These are phyloP conservation scores for Clathrus columnatus DNA, from an alignment of 768 basidiomycete genomes.

Conservation along the genomic window DNA sequence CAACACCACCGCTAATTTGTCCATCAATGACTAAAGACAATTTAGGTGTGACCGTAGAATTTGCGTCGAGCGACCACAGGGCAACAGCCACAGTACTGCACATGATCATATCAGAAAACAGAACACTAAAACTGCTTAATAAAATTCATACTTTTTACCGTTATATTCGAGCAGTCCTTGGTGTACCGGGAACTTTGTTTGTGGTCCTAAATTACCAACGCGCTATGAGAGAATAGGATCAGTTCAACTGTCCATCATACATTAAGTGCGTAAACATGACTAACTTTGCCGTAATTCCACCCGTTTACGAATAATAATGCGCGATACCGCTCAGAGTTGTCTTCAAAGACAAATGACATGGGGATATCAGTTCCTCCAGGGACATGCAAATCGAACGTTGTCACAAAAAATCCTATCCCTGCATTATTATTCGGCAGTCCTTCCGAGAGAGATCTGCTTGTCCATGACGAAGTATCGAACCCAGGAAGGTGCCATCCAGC, in stretches of 20 bases:
- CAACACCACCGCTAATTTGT: constrained; percentile 60
- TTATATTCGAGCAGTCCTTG: constrained; percentile 69
- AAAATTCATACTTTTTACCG: constrained; percentile 52
- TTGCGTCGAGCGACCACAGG: constrained; percentile 56
- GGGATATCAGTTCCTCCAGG: constrained; percentile 54
- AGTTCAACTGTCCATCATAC: neutral
- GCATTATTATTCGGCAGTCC: constrained; percentile 51
- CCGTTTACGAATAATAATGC: constrained; percentile 74
- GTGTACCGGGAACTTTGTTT: constrained; percentile 75
- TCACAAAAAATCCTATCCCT: constrained; percentile 77
- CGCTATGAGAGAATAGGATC: neutral
- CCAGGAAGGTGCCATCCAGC: constrained; percentile 69
- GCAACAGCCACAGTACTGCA: constrained; percentile 41
- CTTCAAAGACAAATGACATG: constrained; percentile 64
- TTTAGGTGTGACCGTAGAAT: constrained; percentile 37
- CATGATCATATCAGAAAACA: neutral
- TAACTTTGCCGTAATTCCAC: constrained; percentile 83
- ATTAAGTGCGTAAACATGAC: constrained; percentile 13
- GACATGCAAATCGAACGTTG: constrained; percentile 58
- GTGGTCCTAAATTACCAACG: constrained; percentile 40
- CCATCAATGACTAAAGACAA: constrained; percentile 48
- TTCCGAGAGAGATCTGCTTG: constrained; percentile 40
- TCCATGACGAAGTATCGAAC: constrained; percentile 56
- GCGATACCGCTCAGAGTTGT: constrained; percentile 51
- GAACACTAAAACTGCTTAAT: neutral